A percentile compares a stretch with the other conserved stretches of the same genome.
phyloP scores from a whole-genome alignment of 2,329 filamentous ascomycete genomes.

The Pseudocercospora pini-densiflorae region DNA sequence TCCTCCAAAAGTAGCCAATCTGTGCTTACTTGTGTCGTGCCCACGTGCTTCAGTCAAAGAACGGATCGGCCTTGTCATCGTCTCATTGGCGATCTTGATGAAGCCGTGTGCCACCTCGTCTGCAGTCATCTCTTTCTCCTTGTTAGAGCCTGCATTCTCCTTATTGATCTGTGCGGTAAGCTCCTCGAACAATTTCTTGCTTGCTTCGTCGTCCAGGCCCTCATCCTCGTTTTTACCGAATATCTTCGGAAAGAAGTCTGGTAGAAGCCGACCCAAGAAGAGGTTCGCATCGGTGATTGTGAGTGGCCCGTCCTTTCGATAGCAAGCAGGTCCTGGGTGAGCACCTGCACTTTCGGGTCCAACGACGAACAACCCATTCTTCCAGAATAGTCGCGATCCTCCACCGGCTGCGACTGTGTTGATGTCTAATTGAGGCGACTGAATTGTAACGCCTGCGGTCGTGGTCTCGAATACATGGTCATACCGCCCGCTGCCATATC shows the following conservation, averaged over 20 bases:
- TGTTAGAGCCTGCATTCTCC: constrained; percentile 67
- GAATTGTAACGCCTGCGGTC: constrained; percentile 90
- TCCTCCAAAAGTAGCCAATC: constrained; percentile 90
- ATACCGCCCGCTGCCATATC: constrained; percentile 78
- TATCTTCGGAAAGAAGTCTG: constrained; percentile 93
- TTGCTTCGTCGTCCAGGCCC: constrained; percentile 75
- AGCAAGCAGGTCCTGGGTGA: constrained; percentile 88
- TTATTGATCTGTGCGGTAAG: constrained; percentile 77
- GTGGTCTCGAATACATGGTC: constrained; percentile 96
- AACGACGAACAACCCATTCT: constrained; percentile 87
- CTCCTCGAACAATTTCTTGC: constrained; percentile 74
- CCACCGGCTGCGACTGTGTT: constrained; percentile 94
- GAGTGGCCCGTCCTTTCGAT: constrained; percentile 84
- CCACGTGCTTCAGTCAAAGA: constrained; percentile 92
- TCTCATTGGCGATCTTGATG: constrained; percentile 86
- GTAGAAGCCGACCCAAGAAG: constrained; percentile 79
- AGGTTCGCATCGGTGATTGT: constrained; percentile 95
- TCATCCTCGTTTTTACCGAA: constrained; percentile 89
- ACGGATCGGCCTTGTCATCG: constrained; percentile 88
- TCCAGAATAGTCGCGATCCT: constrained; percentile 82
- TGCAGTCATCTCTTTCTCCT: constrained; percentile 67
- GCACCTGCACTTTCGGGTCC: constrained; percentile 88
- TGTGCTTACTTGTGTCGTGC: constrained; percentile 85
- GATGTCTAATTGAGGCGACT: constrained; percentile 90
- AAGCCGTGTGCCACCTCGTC: constrained; percentile 92